Conservation (phyloP, 1,284 basidiomycete species). For the Trichosporon ovoides region DNA sequence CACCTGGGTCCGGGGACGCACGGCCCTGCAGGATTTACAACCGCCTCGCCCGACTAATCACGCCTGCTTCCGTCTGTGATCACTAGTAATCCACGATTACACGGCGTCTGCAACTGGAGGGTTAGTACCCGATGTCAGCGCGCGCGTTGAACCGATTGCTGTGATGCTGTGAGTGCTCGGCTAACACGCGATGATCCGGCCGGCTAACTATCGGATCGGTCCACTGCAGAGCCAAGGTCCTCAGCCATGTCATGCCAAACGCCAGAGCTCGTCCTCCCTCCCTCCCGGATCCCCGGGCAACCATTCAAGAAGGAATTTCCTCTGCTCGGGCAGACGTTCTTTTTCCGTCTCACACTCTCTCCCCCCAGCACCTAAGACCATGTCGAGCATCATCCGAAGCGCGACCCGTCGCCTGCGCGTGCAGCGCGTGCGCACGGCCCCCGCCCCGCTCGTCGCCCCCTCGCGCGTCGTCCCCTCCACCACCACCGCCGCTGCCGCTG, state of each 20-base stretch:
- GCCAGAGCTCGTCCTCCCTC: no score
- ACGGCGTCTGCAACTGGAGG: neutral
- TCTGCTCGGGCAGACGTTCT: neutral
- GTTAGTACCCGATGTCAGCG: conserved; percentile 1
- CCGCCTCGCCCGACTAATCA: neutral
- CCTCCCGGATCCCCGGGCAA: no score
- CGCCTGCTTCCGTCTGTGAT: neutral
- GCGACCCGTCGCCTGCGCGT: conserved; percentile 5
- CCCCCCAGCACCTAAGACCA: neutral
- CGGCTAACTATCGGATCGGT: conserved; percentile 7
- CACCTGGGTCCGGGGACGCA: neutral
- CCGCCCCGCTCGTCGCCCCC: neutral
- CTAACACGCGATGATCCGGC: conserved; percentile 4
- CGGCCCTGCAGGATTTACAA: neutral
- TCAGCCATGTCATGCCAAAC: no score
- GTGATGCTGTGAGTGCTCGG: neutral
- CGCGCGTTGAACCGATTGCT: neutral
- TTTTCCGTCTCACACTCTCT: neutral
- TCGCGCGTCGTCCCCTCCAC: neutral
- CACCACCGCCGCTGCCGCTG: no score
- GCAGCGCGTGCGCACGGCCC: conserved; percentile 9
- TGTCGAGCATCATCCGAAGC: conserved; percentile 9
- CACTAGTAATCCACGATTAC: neutral
- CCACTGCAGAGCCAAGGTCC: no score
- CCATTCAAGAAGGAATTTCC: no score